Percentiles rank a stretch among this genome's conserved stretches.
Conservation (phyloP, 306 rosid genomes). For the Sicyos edulis region DNA sequence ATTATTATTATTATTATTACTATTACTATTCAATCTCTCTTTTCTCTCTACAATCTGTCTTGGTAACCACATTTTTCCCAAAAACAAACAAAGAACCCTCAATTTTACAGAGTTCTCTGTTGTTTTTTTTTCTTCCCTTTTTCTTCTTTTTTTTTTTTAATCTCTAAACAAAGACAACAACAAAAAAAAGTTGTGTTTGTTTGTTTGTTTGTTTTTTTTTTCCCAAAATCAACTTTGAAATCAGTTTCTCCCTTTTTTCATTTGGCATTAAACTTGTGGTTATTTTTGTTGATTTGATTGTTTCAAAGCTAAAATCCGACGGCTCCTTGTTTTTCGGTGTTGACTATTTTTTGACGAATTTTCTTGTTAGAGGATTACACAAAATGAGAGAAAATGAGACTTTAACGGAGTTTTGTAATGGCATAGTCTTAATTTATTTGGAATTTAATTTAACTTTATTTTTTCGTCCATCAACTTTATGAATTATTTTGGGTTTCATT, state of each 20-base stretch:
- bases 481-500: no score
- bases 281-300: not conserved
- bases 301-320: not conserved
- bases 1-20: constrained; percentile 33
- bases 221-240: not conserved
- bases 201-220: no score
- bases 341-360: not conserved
- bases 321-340: not conserved
- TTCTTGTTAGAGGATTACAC: no score
- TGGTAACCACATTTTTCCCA: constrained; percentile 62
- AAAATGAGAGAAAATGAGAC: no score
- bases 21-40: constrained; percentile 36
- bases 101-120: not conserved
- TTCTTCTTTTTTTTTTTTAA: no score
- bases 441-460: no score
- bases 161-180: no score
- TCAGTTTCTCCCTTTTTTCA: not conserved
- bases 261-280: not conserved
- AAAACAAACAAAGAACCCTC: not conserved
- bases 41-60: constrained; percentile 36
- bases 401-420: no score
- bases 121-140: not conserved
- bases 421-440: no score
- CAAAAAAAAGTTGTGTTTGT: no score
- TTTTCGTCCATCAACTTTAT: no score